Conservation (phyloP, 2,329 filamentous ascomycete genomes). For the Aureobasidium sp. region DNA sequence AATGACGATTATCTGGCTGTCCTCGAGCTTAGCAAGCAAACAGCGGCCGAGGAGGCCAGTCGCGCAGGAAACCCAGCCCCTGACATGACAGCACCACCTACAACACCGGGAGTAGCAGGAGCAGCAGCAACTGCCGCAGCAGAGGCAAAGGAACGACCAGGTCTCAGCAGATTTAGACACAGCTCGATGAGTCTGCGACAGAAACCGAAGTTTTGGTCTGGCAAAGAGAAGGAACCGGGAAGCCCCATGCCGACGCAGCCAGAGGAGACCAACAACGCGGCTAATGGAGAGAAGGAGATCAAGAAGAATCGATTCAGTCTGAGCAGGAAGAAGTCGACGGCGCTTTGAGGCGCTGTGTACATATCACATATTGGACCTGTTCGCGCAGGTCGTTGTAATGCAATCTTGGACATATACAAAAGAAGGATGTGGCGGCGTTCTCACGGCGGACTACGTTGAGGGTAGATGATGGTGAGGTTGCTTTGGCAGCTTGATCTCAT, state of each 20-base stretch:
- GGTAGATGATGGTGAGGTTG: background rate
- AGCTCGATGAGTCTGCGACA: constrained; percentile 83
- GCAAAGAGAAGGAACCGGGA: constrained; percentile 58
- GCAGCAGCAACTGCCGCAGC: constrained; percentile 18
- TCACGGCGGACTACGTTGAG: background rate
- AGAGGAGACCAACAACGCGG: constrained; percentile 18
- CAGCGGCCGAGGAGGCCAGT: constrained; percentile 59
- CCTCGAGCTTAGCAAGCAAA: constrained; percentile 71
- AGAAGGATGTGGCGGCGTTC: background rate
- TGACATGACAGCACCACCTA: constrained; percentile 9
- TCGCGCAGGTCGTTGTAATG: constrained; percentile 15
- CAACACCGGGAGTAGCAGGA: background rate
- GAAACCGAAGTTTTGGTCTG: constrained; percentile 72
- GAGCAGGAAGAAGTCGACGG: constrained; percentile 71
- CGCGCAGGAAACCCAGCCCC: constrained; percentile 16
- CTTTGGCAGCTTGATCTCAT: constrained; percentile 3
- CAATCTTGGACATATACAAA: constrained; percentile 18
- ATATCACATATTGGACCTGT: constrained; percentile 5
- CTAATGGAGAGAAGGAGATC: constrained; percentile 37
- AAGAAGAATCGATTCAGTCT: constrained; percentile 73
- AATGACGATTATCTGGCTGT: constrained; percentile 71
- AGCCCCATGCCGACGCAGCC: constrained; percentile 29
- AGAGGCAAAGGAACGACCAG: constrained; percentile 26
- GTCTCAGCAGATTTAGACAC: constrained; percentile 58
- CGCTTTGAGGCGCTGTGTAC: constrained; percentile 3